phyloP scores from a whole-genome alignment of 1,139 yeast species.

The Suhomyces yuchorum region DNA sequence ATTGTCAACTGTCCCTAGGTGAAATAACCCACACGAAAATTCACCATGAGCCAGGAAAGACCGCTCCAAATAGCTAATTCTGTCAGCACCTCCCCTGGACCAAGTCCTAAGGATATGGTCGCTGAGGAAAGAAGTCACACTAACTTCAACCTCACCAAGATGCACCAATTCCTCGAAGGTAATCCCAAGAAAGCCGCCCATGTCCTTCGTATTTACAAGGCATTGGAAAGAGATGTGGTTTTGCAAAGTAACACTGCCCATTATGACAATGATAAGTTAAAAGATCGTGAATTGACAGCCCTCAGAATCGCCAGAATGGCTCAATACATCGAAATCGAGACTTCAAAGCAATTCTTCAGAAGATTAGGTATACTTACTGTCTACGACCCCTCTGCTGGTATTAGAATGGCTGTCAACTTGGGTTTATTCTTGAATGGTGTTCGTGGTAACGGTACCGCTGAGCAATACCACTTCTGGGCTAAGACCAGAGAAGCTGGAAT shows the following conservation, averaged over 20 bases:
- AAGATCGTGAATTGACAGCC: constrained; percentile 56
- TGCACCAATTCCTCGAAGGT: constrained; percentile 53
- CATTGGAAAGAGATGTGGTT: constrained; percentile 58
- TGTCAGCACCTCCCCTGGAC: constrained; percentile 16
- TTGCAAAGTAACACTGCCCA: constrained; percentile 48
- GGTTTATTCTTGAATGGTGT: constrained; percentile 71
- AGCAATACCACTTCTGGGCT: constrained; percentile 72
- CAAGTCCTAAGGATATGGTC: constrained; percentile 30
- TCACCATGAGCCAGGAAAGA: not conserved
- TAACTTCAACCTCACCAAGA: constrained; percentile 40
- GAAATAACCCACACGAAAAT: not conserved
- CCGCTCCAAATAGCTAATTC: constrained; percentile 5
- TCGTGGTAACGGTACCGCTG: constrained; percentile 70
- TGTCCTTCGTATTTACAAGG: constrained; percentile 47
- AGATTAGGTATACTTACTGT: constrained; percentile 51
- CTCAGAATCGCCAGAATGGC: constrained; percentile 40
- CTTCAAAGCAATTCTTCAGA: constrained; percentile 43
- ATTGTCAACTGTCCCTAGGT: constrained; percentile 1
- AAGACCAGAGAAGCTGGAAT: constrained; percentile 67
- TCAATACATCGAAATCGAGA: constrained; percentile 52
- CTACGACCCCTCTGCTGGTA: constrained; percentile 60
- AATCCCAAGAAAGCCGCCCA: constrained; percentile 46
- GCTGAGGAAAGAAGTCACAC: constrained; percentile 52
- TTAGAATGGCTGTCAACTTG: constrained; percentile 59
- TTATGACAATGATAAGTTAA: constrained; percentile 54